Evolutionary conservation across 2,329 filamentous ascomycete species (phyloP).

Genomic region (Colletotrichum aenigma): DNA sequence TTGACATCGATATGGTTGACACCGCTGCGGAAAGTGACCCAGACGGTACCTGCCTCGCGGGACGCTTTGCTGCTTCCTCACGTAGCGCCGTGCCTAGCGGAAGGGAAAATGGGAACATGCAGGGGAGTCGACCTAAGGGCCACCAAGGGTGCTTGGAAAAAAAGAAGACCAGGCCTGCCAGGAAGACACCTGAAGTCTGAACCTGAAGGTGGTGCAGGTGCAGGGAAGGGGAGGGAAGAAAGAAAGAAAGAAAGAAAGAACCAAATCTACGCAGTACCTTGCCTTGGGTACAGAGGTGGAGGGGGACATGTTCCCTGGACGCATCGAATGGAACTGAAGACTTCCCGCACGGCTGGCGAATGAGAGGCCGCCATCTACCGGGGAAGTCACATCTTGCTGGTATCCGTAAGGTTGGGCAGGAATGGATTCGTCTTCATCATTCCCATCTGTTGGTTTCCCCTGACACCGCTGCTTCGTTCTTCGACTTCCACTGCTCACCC

Average conservation of each 20-base stretch:
- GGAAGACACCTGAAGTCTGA: neutral
- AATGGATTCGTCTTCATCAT: neutral
- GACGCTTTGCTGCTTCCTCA: neutral
- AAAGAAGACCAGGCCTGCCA: neutral
- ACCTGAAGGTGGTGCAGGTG: neutral
- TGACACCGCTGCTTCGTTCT: neutral
- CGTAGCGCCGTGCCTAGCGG: neutral
- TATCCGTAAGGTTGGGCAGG: neutral
- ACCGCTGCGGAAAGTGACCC: neutral
- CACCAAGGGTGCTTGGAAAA: neutral
- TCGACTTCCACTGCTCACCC: neutral
- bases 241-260: neutral
- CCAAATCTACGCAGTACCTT: neutral
- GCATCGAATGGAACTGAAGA: neutral
- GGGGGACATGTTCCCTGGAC: neutral
- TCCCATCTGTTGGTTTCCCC: neutral
- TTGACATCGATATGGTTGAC: neutral
- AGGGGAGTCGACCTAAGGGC: neutral
- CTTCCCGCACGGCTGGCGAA: neutral
- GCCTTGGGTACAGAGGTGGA: neutral
- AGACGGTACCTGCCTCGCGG: neutral
- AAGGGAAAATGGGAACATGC: neutral
- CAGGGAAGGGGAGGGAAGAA: neutral
- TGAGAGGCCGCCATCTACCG: neutral
- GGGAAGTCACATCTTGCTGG: neutral